Evolutionary conservation across 208 protist genomes (phyloP), one percentile per base, ranked within the genome.

Genomic region (Histomonas meleagridis): DNA sequence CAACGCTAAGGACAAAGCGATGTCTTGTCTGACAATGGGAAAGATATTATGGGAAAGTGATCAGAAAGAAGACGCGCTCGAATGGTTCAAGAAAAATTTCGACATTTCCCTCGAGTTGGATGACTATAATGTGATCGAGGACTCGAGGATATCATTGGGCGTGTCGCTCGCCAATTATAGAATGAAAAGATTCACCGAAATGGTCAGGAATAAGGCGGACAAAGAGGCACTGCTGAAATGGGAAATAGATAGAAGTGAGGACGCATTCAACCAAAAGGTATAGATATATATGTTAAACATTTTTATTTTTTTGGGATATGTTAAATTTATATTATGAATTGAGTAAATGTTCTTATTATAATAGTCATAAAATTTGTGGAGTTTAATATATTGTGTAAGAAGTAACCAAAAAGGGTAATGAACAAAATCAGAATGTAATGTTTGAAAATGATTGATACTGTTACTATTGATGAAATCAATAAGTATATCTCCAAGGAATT

Each of bases 21-120:
- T 86, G 46, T 86, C 76, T 57, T 86, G 76, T n/a, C 46, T 86
- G 26, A 86, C 76, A 51, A 86, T 86, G 76, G 76, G 76, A 55
- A 86, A 86, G 46, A 86, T 86, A 21, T n/a, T 86, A n/a, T 86
- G 76, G 76, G 76, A 86, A 86, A 51, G 40, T 21, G 76, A 46
- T 12, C 76, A 86, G 28, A 86, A 86, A 46, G 76, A 86, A 55
- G 76, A 51, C 32, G 76, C 76, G 4, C 76, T 86, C 55, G 46
- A 51, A 9, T 86, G 76, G 76, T 86, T 86, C 26, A 26, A 86
- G 38, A 86, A 86, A 46, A 86, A 86, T 46, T 86, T 86, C 26
- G 46, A 86, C 28, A 86, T 86, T 86, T 86, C 76, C 10, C 76
- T 86, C 40, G 76, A 86, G 18, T 86, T 86, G 38, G 46, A 86